Conservation (phyloP, 1,139 yeast species). For the Scheffersomyces quercinus region DNA sequence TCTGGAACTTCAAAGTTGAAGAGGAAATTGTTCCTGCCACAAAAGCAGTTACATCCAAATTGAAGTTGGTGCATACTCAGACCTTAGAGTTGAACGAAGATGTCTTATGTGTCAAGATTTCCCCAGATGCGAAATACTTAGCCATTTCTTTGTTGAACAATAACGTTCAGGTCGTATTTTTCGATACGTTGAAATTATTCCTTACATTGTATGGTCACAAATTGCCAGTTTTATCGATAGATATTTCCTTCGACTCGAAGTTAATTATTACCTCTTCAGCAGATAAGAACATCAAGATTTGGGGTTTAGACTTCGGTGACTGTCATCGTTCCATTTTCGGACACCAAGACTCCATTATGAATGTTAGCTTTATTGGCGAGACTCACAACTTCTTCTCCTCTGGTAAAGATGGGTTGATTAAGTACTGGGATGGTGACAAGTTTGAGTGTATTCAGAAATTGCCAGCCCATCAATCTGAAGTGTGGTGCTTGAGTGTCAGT, state of each 20-base stretch:
- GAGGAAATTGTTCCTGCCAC: slow-evolving; percentile 73
- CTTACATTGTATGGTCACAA: slow-evolving; percentile 93
- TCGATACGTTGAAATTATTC: slow-evolving; percentile 83
- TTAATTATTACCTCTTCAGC: slow-evolving; percentile 90
- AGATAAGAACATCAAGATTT: slow-evolving; percentile 92
- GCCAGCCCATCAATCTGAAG: slow-evolving; percentile 88
- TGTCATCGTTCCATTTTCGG: slow-evolving; percentile 96
- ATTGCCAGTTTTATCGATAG: slow-evolving; percentile 87
- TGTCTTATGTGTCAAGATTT: slow-evolving; percentile 74
- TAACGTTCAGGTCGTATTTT: slow-evolving; percentile 89
- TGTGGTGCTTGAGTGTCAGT: slow-evolving; percentile 85
- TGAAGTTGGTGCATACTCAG: slow-evolving; percentile 70
- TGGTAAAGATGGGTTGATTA: slow-evolving; percentile 84
- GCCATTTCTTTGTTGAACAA: slow-evolving; percentile 88
- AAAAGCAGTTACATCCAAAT: slow-evolving; percentile 46
- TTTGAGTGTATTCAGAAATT: slow-evolving; percentile 90
- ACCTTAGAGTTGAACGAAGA: slow-evolving; percentile 87
- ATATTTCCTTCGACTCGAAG: slow-evolving; percentile 85
- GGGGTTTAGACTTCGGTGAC: slow-evolving; percentile 99
- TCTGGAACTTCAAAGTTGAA: slow-evolving; percentile 80
- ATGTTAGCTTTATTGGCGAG: slow-evolving; percentile 78
- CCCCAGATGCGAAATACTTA: slow-evolving; percentile 74
- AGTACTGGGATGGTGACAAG: slow-evolving; percentile 98
- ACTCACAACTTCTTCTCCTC: slow-evolving; percentile 88
- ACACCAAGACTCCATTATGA: slow-evolving; percentile 94